Conservation (phyloP, 140 eudicot species). For the Stevia rebaudiana region DNA sequence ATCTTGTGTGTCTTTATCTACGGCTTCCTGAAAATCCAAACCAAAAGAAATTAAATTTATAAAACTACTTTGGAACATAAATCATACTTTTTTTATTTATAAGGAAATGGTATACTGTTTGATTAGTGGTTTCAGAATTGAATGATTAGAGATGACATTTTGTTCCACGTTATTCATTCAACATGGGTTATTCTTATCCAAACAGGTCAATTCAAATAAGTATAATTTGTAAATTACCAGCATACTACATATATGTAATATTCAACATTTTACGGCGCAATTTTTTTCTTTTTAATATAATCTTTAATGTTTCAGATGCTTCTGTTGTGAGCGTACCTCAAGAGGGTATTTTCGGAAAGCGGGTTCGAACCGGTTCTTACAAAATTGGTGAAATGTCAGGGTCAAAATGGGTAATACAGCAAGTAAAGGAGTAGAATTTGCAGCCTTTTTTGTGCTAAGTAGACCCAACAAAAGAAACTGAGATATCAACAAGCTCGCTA, state of each 20-base stretch:
- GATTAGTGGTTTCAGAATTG: no score
- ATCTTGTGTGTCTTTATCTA: constrained; percentile 67
- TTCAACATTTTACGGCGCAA: no score
- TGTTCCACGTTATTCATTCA: no score
- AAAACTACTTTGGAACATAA: not conserved
- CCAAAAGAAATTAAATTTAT: constrained; percentile 5
- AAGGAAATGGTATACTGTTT: not conserved
- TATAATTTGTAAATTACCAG: no score
- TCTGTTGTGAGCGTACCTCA: constrained; percentile 19
- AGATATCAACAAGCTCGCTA: constrained; percentile 37
- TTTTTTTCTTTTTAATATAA: no score
- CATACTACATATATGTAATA: no score
- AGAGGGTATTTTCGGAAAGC: constrained; percentile 42
- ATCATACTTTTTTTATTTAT: not conserved
- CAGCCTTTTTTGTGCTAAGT: constrained; percentile 45
- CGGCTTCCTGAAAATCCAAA: constrained; percentile 62
- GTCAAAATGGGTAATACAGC: constrained; percentile 40
- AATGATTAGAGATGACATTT: no score
- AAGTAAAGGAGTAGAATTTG: constrained; percentile 39
- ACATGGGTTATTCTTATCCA: no score
- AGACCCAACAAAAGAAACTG: constrained; percentile 44
- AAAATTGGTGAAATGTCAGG: constrained; percentile 29
- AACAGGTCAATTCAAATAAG: no score
- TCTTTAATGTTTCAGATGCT: not conserved
- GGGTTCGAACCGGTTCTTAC: constrained; percentile 44